Evolutionary conservation across 768 basidiomycete species (phyloP), one percentile per base, ranked within the genome.

Genomic region (Leccinum arenicola): DNA sequence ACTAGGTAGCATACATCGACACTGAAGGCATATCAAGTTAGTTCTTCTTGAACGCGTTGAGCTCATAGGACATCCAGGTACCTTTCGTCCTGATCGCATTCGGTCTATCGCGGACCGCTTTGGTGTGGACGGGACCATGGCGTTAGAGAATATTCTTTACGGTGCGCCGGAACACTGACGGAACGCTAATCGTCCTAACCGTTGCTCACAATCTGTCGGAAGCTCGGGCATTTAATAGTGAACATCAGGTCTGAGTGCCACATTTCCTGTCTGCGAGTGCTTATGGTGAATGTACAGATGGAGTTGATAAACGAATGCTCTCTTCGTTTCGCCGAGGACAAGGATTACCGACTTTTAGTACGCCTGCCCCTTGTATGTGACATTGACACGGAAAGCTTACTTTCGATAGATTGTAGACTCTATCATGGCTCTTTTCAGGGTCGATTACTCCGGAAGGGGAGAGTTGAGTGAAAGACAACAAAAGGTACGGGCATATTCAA

Each of bases 371-470:
- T 36, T n/a, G 17, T 12, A 7, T 35, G 14, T 31, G 2, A 54
- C 8, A 23, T 50, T 21, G 11, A 17, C 8, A 19, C 52, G 14
- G 51, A 21, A 52, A 15, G 17, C 53, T 70, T 45, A 74, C 38
- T 23, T 23, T 58, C 27, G 36, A 6, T 67, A 96, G 89, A 94
- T 98, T 59, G 84, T 98, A 36, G 96, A 98, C 71, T 95, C 92
- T 66, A 95, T 98, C 61, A 96, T 98, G 93, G 96, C 95, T 29
- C 81, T 96, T 6, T 98, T 98, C 73, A 85, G 94, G 19, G 91
- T 94, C 48, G 95, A 98, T 73, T 98, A 79, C 71, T 92, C 91
- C 4, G 95, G 95, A 21, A 79, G 95, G 77, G 96, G 95, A 31
- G 96, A 97, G 71, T 75, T 97, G 43, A 95, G 93, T 64, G 94